Base-by-base conservation (phyloP, 495 filamentous ascomycete species). In the Podospora pseudopauciseta region DNA sequence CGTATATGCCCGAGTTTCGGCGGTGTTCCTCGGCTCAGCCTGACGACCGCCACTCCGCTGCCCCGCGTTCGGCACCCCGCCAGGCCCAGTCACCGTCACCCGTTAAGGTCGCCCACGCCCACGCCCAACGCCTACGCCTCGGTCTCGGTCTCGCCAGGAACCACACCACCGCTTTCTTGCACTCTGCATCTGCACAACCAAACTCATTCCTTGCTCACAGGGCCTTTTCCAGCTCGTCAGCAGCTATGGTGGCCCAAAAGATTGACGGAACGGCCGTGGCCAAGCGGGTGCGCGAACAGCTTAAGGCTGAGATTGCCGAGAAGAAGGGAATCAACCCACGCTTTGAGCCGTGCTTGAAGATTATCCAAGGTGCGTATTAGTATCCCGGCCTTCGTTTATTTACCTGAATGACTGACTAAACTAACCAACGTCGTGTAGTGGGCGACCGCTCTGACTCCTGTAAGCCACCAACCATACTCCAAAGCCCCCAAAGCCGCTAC, bases 241-340 rank as follows among this genome's bases (percentile, higher is more conserved):
- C 81, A 72, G 81, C 82, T 67, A 97, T 96, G 92, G 86, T 88
- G 71, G 94, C 92, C 69, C 86, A 88, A 75, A 97, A 91, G 83
- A 95, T 99, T 75, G 94, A 99, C 82, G 95, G 95, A 78, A 97
- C 91, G 32, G 92, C 91, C 70, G 94, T 97, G 81, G 96, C 96
- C 58, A 94, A 92, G 82, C 86, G 79, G 70, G 96, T 99, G 74
- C 89, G 95, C 63, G 90, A 91, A 79, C 84, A 83, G 28, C 84
- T 99, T 68, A 88, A 89, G 74, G 79, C 79, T 39, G 88, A 97
- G 77, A 96, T 99, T 78, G 87, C 87, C 74, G 81, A 91, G 74
- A 89, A 86, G 72, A 94, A 97, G 79, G 84, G 86, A 80, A 79
- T 81, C 23, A 96, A 96, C 73, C 91, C 94, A 16, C 84, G 93